Conservation (phyloP, 139 green algal species). For the Chlamydomonas incerta region DNA sequence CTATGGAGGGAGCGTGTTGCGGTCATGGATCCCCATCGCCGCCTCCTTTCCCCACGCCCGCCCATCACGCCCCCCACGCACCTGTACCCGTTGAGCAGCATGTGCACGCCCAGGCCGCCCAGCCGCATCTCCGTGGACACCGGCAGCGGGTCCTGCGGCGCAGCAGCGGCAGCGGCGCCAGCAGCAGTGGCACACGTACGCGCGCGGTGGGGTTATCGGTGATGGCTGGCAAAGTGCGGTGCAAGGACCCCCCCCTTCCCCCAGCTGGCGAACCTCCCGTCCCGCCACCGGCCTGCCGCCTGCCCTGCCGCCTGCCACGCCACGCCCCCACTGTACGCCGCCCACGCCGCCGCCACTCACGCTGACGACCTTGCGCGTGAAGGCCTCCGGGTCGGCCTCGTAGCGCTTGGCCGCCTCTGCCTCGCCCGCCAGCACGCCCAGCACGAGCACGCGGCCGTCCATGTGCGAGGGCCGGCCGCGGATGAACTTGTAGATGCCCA, state of each 20-base stretch:
- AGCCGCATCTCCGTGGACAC: conserved; percentile 21
- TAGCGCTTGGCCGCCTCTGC: background rate
- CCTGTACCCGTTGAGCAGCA: conserved; percentile 62
- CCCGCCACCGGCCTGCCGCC: no score
- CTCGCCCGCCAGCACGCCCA: background rate
- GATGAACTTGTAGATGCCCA: conserved; percentile 43
- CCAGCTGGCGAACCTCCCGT: no score
- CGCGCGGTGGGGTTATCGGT: no score
- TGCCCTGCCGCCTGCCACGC: no score
- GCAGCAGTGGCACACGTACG: no score
- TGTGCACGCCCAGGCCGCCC: conserved; percentile 41
- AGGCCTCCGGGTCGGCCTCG: background rate
- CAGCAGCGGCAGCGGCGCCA: no score
- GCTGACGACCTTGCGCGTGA: background rate
- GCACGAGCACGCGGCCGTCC: conserved; percentile 5
- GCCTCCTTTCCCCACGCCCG: no score
- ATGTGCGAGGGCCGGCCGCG: background rate
- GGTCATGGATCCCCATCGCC: no score
- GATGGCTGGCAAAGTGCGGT: no score
- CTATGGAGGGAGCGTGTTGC: no score
- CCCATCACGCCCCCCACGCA: background rate
- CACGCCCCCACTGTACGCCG: no score
- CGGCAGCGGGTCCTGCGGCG: conserved; percentile 31
- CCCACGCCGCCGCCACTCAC: background rate
- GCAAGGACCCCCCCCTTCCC: no score